phyloP scores from a whole-genome alignment of 768 basidiomycete species.

The Pleurotus salmoneostramineus region DNA sequence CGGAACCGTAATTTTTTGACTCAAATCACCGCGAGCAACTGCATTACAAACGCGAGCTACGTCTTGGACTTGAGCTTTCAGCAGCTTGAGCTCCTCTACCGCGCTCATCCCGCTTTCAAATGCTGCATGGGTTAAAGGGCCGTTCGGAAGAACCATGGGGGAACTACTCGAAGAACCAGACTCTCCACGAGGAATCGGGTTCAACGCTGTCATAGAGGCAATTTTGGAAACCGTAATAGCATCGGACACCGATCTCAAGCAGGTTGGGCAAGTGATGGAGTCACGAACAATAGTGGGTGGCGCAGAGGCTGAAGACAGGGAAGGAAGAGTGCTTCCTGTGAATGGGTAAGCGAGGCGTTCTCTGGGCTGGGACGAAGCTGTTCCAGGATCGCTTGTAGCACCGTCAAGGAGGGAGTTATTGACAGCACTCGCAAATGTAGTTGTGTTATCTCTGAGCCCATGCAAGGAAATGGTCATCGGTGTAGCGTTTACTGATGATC shows the following conservation, averaged over 20 bases:
- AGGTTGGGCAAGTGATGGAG: slow-evolving; percentile 40
- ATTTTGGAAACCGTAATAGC: slow-evolving; percentile 24
- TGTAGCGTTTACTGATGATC: slow-evolving; percentile 9
- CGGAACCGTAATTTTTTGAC: slow-evolving; percentile 65
- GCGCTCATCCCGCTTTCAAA: slow-evolving; percentile 61
- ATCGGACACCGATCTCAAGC: slow-evolving; percentile 40
- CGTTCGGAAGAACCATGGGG: slow-evolving; percentile 42
- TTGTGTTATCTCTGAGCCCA: slow-evolving; percentile 28
- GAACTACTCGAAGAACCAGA: background rate
- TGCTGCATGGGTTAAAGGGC: slow-evolving; percentile 50
- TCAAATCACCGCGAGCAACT: slow-evolving; percentile 64
- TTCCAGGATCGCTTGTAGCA: background rate
- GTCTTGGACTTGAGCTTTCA: slow-evolving; percentile 68
- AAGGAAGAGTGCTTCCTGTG: background rate
- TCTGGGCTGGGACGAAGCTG: background rate
- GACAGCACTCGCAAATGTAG: slow-evolving; percentile 17
- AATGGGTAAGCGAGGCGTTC: background rate
- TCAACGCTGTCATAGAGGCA: background rate
- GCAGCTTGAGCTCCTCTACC: slow-evolving; percentile 62
- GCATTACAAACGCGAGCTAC: slow-evolving; percentile 72
- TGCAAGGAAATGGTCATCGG: slow-evolving; percentile 38
- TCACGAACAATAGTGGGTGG: slow-evolving; percentile 32
- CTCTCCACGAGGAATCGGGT: slow-evolving; percentile 11
- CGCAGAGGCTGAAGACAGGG: slow-evolving; percentile 22
- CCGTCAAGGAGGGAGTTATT: slow-evolving; percentile 16